Conservation (phyloP, 176 grass and related monocot species). For the Hsuehochloa calcarea region DNA sequence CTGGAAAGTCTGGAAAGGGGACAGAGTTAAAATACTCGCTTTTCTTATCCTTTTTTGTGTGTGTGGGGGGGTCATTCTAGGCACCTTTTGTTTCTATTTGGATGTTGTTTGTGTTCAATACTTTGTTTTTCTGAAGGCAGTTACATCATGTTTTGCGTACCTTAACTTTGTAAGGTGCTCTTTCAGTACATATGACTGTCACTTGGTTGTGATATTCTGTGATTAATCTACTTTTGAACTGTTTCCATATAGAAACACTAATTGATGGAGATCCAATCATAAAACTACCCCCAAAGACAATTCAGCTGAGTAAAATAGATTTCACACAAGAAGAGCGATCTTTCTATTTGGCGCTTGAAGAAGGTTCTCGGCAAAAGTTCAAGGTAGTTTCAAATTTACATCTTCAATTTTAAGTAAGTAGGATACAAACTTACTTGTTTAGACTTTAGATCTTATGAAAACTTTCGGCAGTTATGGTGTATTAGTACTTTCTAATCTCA, state of each 20-base stretch:
- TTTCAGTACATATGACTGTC: neutral
- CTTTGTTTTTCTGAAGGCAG: neutral
- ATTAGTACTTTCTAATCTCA: neutral
- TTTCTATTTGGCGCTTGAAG: slow-evolving; percentile 87
- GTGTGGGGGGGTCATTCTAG: neutral
- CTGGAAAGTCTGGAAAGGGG: neutral
- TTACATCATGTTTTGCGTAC: neutral
- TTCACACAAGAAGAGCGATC: slow-evolving; percentile 73
- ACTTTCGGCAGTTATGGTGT: neutral
- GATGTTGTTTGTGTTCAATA: neutral
- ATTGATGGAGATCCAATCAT: slow-evolving; percentile 92
- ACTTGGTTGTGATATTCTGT: slow-evolving; percentile 8
- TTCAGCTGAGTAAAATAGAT: slow-evolving; percentile 67
- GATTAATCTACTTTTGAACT: slow-evolving; percentile 22
- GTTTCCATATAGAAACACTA: slow-evolving; percentile 55
- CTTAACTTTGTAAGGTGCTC: neutral
- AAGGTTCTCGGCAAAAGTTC: slow-evolving; percentile 79
- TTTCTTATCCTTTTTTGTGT: neutral
- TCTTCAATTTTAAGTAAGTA: neutral
- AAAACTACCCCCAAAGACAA: slow-evolving; percentile 75
- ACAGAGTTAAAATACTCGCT: neutral
- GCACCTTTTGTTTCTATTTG: neutral
- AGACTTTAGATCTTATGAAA: neutral
- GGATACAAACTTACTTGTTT: neutral
- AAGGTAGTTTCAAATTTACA: slow-evolving; percentile 48